phyloP scores from a whole-genome alignment of 73 alveolate species.

The Breviolum minutum region DNA sequence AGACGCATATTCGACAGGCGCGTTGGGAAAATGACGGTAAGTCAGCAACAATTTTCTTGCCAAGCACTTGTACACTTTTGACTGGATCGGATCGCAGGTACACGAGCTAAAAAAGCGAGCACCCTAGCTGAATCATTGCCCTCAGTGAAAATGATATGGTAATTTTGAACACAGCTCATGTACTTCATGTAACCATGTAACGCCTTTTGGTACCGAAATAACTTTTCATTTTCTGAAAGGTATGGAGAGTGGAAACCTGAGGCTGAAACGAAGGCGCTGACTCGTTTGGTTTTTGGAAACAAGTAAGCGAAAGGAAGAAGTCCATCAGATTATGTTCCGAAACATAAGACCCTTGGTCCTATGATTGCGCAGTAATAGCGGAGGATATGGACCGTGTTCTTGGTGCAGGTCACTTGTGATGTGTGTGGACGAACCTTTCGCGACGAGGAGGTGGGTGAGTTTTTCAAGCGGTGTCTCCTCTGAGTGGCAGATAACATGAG shows the following conservation, averaged over 20 bases:
- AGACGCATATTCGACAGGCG: slow-evolving; percentile 71
- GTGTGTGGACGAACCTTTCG: slow-evolving; percentile 47
- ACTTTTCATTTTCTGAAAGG: neutral
- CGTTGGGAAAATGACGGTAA: neutral
- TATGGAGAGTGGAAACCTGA: slow-evolving; percentile 13
- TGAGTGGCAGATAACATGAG: neutral
- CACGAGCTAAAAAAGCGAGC: slow-evolving; percentile 58
- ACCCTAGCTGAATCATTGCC: neutral
- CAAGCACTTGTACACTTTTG: too few relatives aligned
- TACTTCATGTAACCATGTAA: too few relatives aligned
- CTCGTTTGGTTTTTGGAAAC: neutral
- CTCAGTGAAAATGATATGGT: too few relatives aligned
- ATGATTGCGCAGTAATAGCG: too few relatives aligned
- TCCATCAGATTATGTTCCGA: neutral
- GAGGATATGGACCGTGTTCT: too few relatives aligned
- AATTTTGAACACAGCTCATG: too few relatives aligned
- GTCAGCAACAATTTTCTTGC: neutral
- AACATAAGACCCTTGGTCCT: neutral
- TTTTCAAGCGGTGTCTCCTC: neutral
- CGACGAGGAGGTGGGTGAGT: slow-evolving; percentile 21
- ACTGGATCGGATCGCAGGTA: slow-evolving; percentile 1
- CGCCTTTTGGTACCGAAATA: too few relatives aligned
- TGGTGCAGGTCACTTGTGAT: slow-evolving; percentile 30
- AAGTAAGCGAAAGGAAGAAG: too few relatives aligned
- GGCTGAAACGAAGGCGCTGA: neutral